Percentiles rank a stretch among this genome's conserved stretches.
These are phyloP conservation scores for Stramenopiles sp. DNA, from an alignment of 352 stramenopile species.

Conservation along the genomic window DNA sequence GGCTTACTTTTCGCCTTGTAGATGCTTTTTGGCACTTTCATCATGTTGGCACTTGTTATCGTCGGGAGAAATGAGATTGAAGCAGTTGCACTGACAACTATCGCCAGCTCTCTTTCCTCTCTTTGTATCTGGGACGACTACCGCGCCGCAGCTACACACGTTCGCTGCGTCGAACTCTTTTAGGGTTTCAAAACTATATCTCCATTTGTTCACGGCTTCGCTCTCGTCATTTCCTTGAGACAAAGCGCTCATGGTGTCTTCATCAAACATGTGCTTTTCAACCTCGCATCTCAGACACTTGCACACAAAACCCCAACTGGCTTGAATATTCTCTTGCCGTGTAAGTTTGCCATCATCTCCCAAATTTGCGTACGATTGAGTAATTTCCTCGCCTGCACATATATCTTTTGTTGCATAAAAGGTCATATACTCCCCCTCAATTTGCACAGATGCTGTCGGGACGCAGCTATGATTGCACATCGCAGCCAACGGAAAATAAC, in stretches of 20 bases:
- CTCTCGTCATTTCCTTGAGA: too few species aligned
- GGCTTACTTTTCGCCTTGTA: too few species aligned
- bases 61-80: background rate
- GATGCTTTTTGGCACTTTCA: too few species aligned
- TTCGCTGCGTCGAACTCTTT: background rate
- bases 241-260: background rate
- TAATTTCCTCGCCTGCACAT: background rate
- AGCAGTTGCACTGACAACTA: background rate
- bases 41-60: too few species aligned
- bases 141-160: background rate
- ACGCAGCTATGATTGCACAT: conserved; percentile 1
- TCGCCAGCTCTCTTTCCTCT: background rate
- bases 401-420: conserved; percentile 7
- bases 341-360: background rate
- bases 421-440: background rate
- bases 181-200: too few species aligned
- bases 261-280: background rate
- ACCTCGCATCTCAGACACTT: background rate
- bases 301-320: background rate
- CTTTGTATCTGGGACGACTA: background rate
- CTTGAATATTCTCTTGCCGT: background rate
- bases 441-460: background rate
- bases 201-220: too few species aligned
- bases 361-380: background rate
- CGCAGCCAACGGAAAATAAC: background rate